These are phyloP conservation scores for Thyridium curvatum DNA, from an alignment of 2,329 filamentous ascomycete species.

Conservation along the genomic window DNA sequence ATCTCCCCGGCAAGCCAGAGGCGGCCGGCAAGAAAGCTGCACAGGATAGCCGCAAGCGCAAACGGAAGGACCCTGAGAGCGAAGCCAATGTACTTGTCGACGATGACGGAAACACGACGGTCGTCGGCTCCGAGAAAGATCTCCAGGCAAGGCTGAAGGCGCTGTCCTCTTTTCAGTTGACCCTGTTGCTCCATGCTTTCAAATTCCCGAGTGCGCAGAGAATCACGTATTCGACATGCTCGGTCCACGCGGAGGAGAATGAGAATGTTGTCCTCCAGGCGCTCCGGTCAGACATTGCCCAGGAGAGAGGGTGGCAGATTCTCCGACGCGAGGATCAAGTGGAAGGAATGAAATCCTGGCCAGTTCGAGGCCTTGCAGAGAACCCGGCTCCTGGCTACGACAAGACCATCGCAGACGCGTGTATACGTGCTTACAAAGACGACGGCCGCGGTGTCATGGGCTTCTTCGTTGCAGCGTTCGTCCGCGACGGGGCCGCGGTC, in stretches of 20 bases:
- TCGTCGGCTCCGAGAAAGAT: conserved; percentile 47
- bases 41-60: conserved; percentile 35
- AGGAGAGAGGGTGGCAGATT: conserved; percentile 69
- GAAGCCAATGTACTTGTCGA: conserved; percentile 6
- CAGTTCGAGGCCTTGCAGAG: conserved; percentile 52
- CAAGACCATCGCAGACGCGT: conserved; percentile 57
- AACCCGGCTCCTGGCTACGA: conserved; percentile 16
- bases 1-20: conserved; percentile 41
- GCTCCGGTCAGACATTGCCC: conserved; percentile 61
- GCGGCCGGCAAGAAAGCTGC: conserved; percentile 5
- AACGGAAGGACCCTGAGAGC: conserved; percentile 24
- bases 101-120: conserved; percentile 43
- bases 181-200: conserved; percentile 78
- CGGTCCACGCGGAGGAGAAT: conserved; percentile 80
- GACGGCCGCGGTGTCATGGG: conserved; percentile 85
- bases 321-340: conserved; percentile 67
- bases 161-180: conserved; percentile 75
- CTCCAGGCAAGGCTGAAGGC: conserved; percentile 61
- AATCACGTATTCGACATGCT: conserved; percentile 93
- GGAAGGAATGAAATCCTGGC: conserved; percentile 69
- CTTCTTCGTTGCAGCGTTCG: conserved; percentile 90
- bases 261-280: conserved; percentile 75
- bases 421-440: conserved; percentile 74
- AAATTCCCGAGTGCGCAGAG: conserved; percentile 66
- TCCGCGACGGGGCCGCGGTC: conserved; percentile 40